These are phyloP conservation scores for Phytophthora europaea DNA, from an alignment of 352 stramenopile species.

Conservation along the genomic window DNA sequence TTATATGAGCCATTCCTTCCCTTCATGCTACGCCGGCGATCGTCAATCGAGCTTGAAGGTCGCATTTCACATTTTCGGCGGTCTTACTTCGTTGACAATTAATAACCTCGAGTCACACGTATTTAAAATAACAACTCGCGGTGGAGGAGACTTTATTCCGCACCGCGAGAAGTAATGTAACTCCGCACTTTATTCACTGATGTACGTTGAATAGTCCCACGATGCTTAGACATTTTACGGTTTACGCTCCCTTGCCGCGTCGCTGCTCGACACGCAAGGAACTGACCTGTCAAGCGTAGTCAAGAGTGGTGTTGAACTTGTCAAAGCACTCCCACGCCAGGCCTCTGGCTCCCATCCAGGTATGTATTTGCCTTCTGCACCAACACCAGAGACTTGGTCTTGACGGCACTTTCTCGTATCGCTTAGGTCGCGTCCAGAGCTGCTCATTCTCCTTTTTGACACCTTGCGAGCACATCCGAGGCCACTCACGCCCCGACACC, in stretches of 20 bases:
- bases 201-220: neutral
- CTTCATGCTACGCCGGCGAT: neutral
- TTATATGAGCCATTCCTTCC: neutral
- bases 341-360: conserved; percentile 7
- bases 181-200: neutral
- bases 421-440: neutral
- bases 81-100: neutral
- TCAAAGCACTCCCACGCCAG: conserved; percentile 24
- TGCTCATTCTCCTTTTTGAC: conserved; percentile 36
- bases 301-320: conserved; percentile 30
- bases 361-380: neutral
- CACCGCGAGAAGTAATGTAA: neutral
- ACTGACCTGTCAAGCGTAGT: conserved; percentile 7
- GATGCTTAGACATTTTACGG: conserved; percentile 7
- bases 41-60: conserved; percentile 5
- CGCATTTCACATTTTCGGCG: neutral
- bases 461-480: conserved; percentile 13
- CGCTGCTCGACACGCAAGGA: conserved; percentile 24
- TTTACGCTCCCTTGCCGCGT: conserved; percentile 23
- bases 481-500: neutral
- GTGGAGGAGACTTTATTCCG: neutral
- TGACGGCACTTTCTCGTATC: conserved; percentile 15
- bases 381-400: conserved; percentile 6
- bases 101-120: neutral
- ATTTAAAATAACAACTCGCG: neutral